A percentile compares a stretch with the other conserved stretches of the same genome.
phyloP scores from a whole-genome alignment of 768 basidiomycete species.

The Tricholoma sp. region DNA sequence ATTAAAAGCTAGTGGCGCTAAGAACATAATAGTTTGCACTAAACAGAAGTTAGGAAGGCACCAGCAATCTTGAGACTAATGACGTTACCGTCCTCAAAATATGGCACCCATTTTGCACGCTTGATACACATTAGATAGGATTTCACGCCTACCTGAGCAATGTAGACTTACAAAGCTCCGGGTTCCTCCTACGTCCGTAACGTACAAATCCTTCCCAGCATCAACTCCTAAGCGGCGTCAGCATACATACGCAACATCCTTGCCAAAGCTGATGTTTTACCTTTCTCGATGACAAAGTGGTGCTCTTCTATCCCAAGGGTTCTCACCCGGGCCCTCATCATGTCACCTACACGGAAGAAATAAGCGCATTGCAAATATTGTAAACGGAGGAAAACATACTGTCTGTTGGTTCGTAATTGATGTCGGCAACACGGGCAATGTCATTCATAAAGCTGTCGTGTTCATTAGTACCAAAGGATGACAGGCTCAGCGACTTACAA shows the following conservation, averaged over 20 bases:
- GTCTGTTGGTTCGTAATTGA: slow-evolving; percentile 59
- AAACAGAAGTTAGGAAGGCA: neutral
- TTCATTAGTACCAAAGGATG: neutral
- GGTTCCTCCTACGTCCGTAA: slow-evolving; percentile 68
- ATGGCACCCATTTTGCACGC: slow-evolving; percentile 70
- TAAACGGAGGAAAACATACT: slow-evolving; percentile 32
- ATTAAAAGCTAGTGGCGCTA: slow-evolving; percentile 76
- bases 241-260: neutral
- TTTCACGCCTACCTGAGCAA: neutral
- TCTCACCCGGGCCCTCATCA: slow-evolving; percentile 68
- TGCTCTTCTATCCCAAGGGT: slow-evolving; percentile 77
- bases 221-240: slow-evolving; percentile 20
- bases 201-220: slow-evolving; percentile 53
- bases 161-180: slow-evolving; percentile 37
- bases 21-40: slow-evolving; percentile 78
- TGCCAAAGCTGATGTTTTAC: slow-evolving; percentile 24
- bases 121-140: slow-evolving; percentile 10
- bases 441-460: slow-evolving; percentile 68
- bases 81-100: slow-evolving; percentile 61
- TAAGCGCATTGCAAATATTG: neutral
- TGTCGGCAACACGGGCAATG: slow-evolving; percentile 48
- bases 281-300: slow-evolving; percentile 51
- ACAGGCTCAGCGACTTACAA: slow-evolving; percentile 47
- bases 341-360: slow-evolving; percentile 44
- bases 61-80: neutral